Conservation (phyloP, 2,329 filamentous ascomycete species). For the Elsinoe batatas region DNA sequence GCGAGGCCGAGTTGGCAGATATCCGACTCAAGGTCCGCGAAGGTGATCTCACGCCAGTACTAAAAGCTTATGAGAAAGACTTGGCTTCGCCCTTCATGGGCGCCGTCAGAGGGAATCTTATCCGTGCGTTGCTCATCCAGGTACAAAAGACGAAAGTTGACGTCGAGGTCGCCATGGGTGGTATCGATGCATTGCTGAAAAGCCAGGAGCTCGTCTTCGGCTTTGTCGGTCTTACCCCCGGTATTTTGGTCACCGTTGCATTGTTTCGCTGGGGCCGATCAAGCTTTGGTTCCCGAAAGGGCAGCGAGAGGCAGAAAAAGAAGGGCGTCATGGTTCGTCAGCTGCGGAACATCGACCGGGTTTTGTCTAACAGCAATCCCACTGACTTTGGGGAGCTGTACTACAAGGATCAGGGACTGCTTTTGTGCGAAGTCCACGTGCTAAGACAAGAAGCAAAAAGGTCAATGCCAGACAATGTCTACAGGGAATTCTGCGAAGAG, state of each 20-base stretch:
- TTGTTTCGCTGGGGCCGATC: conserved; percentile 60
- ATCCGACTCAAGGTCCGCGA: conserved; percentile 75
- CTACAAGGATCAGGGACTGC: conserved; percentile 84
- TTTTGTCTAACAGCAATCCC: conserved; percentile 41
- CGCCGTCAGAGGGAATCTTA: conserved; percentile 73
- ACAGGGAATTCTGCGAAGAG: conserved; percentile 81
- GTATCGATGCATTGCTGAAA: conserved; percentile 87
- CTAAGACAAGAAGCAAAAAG: conserved; percentile 58
- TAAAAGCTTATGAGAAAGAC: conserved; percentile 85
- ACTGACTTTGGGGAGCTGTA: conserved; percentile 65
- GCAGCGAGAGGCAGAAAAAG: conserved; percentile 53
- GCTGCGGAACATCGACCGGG: conserved; percentile 77
- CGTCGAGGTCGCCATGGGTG: conserved; percentile 88
- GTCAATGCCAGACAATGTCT: conserved; percentile 63
- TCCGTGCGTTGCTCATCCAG: conserved; percentile 86
- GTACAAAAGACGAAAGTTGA: conserved; percentile 99
- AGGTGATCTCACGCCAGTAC: conserved; percentile 84
- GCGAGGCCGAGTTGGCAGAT: conserved; percentile 59
- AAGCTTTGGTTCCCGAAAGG: conserved; percentile 60
- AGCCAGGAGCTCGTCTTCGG: conserved; percentile 96
- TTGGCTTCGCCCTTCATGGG: conserved; percentile 72
- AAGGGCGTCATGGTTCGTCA: conserved; percentile 65
- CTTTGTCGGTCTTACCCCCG: conserved; percentile 90
- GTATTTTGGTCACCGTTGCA: conserved; percentile 77
- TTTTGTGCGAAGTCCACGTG: conserved; percentile 83